These are phyloP conservation scores for Corchorus capsularis DNA, from an alignment of 345 rosid genomes.

Conservation along the genomic window DNA sequence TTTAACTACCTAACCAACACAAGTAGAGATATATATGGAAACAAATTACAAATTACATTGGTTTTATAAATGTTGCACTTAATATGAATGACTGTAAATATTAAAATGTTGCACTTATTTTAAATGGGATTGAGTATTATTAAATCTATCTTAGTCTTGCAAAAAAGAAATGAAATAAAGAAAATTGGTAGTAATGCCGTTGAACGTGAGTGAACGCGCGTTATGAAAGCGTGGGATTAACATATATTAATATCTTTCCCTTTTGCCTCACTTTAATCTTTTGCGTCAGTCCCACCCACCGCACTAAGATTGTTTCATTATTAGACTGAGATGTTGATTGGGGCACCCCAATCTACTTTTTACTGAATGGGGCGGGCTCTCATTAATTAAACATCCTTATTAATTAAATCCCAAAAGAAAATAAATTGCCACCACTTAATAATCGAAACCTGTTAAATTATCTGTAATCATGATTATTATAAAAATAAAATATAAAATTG, in stretches of 20 bases:
- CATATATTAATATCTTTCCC: constrained; percentile 12
- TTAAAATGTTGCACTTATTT: too few species aligned
- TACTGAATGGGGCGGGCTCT: not conserved
- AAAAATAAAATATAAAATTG: not conserved
- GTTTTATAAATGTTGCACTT: too few species aligned
- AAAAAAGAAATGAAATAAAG: too few species aligned
- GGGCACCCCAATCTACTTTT: constrained; percentile 25
- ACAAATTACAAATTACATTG: too few species aligned
- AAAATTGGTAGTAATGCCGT: too few species aligned
- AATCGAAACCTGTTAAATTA: not conserved
- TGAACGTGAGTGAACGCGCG: constrained; percentile 12
- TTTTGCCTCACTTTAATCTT: constrained; percentile 49
- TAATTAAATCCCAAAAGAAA: too few species aligned
- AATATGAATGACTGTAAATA: too few species aligned
- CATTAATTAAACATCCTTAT: not conserved
- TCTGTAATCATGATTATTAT: not conserved
- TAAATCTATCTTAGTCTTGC: too few species aligned
- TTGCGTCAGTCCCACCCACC: constrained; percentile 71
- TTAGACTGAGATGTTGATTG: constrained; percentile 27
- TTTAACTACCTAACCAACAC: too few species aligned
- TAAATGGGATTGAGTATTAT: too few species aligned
- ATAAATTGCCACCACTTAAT: not conserved
- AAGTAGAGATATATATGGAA: too few species aligned
- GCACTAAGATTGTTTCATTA: constrained; percentile 76
- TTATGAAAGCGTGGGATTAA: constrained; percentile 14